phyloP scores from a whole-genome alignment of 2,329 filamentous ascomycete genomes.

The Fusarium caatingaense region DNA sequence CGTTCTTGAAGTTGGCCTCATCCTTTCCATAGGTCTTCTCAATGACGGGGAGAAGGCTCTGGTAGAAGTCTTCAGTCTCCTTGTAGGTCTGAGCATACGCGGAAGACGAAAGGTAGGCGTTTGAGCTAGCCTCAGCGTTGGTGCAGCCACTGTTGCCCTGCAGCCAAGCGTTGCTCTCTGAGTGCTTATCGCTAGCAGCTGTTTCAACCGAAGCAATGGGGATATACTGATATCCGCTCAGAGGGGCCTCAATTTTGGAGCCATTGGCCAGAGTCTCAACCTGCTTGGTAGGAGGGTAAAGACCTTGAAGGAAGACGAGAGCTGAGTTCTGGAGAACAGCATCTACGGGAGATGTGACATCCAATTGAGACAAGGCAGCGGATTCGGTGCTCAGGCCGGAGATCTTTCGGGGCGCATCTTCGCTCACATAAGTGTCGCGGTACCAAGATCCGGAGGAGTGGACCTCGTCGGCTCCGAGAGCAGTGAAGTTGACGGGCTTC shows the following conservation, averaged over 20 bases:
- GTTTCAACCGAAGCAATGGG: constrained; percentile 72
- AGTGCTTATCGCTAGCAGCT: constrained; percentile 65
- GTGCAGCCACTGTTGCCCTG: constrained; percentile 68
- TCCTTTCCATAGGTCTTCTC: constrained; percentile 61
- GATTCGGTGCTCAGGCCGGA: constrained; percentile 72
- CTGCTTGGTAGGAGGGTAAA: constrained; percentile 81
- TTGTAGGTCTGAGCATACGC: constrained; percentile 59
- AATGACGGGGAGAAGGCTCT: constrained; percentile 64
- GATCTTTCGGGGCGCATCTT: constrained; percentile 70
- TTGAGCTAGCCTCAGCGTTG: constrained; percentile 65
- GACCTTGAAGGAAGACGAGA: constrained; percentile 81
- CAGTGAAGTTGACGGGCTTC: constrained; percentile 77
- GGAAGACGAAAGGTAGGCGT: constrained; percentile 62
- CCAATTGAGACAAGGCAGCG: constrained; percentile 77
- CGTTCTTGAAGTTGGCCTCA: constrained; percentile 67
- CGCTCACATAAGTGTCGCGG: constrained; percentile 77
- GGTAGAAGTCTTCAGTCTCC: constrained; percentile 70
- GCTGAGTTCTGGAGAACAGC: constrained; percentile 84
- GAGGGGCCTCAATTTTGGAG: constrained; percentile 71
- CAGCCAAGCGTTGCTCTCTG: constrained; percentile 68
- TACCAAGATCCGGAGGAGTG: constrained; percentile 80
- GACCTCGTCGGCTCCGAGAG: constrained; percentile 82
- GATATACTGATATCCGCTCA: constrained; percentile 87
- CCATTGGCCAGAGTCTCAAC: constrained; percentile 78
- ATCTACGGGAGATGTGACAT: constrained; percentile 77